A percentile compares a stretch with the other conserved stretches of the same genome.
Evolutionary conservation across 495 filamentous ascomycete genomes (phyloP).

Genomic region (Trichodelitschia bisporula): DNA sequence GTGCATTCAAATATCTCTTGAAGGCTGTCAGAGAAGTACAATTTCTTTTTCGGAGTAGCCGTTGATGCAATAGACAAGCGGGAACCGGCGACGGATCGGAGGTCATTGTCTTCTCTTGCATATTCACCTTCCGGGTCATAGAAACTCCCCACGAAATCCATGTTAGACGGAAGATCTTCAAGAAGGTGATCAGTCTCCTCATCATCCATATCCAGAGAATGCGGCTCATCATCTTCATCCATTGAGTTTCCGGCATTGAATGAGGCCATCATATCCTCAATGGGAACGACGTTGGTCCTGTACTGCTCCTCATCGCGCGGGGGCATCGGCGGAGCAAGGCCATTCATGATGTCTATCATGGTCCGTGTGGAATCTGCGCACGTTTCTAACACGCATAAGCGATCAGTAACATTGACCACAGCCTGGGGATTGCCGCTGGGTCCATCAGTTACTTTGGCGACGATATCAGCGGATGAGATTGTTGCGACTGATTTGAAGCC

Average conservation of each 20-base stretch:
- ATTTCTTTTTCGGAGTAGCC: too few species aligned
- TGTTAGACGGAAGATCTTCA: slow-evolving; percentile 24
- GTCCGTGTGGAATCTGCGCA: slow-evolving; percentile 97
- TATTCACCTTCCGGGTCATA: slow-evolving; percentile 20
- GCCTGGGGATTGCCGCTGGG: slow-evolving; percentile 34
- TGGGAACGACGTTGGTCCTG: slow-evolving; percentile 59
- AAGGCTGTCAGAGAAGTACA: too few species aligned
- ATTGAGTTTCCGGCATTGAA: slow-evolving; percentile 76
- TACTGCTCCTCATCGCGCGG: slow-evolving; percentile 60
- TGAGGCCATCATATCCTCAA: slow-evolving; percentile 72
- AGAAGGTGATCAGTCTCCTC: slow-evolving; percentile 17
- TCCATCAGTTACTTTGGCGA: slow-evolving; percentile 28
- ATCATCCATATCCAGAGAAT: slow-evolving; percentile 5
- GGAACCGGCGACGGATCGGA: slow-evolving; percentile 12
- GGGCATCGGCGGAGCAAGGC: slow-evolving; percentile 55
- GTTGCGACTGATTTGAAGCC: slow-evolving; percentile 72
- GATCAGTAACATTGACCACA: slow-evolving; percentile 60
- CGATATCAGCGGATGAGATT: slow-evolving; percentile 52
- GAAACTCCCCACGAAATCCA: slow-evolving; percentile 40
- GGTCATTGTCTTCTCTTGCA: slow-evolving; percentile 20
- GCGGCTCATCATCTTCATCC: slow-evolving; percentile 3
- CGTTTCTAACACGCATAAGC: slow-evolving; percentile 73
- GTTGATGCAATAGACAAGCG: neutral
- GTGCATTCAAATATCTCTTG: slow-evolving; percentile 29
- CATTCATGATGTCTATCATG: slow-evolving; percentile 55